Percentiles rank a stretch among this genome's conserved stretches.
Conservation (phyloP, 345 rosid species). For the Eucalyptus sp. region DNA sequence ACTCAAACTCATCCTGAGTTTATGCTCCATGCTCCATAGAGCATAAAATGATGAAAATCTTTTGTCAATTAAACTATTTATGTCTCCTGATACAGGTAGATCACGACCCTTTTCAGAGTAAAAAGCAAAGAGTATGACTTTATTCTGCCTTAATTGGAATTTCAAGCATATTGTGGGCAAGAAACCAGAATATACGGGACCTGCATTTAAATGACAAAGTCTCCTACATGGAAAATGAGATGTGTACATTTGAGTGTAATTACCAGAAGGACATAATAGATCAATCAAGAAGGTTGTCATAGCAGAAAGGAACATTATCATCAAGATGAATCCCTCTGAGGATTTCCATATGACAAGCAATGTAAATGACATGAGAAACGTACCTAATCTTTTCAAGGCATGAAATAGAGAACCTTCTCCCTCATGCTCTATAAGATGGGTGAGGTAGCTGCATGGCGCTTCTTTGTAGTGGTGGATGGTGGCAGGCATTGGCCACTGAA, state of each 20-base stretch:
- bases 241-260: neutral
- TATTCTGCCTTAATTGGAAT: neutral
- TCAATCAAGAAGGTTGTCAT: neutral
- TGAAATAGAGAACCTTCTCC: slow-evolving; percentile 80
- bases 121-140: neutral
- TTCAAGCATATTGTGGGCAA: neutral
- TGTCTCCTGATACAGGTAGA: neutral
- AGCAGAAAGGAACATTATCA: neutral
- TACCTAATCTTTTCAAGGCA: slow-evolving; percentile 68
- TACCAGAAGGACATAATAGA: neutral
- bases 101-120: neutral
- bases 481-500: slow-evolving; percentile 71
- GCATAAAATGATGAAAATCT: neutral
- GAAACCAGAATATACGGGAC: neutral
- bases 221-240: neutral
- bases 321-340: neutral
- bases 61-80: neutral
- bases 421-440: slow-evolving; percentile 79
- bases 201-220: neutral
- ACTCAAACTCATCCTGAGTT: neutral
- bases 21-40: neutral
- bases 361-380: slow-evolving; percentile 1
- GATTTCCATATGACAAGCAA: neutral
- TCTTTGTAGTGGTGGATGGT: slow-evolving; percentile 64
- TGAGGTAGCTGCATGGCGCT: slow-evolving; percentile 59